A percentile compares a stretch with the other conserved stretches of the same genome.
Evolutionary conservation across 768 basidiomycete species (phyloP).

Genomic region (Mycena venus): DNA sequence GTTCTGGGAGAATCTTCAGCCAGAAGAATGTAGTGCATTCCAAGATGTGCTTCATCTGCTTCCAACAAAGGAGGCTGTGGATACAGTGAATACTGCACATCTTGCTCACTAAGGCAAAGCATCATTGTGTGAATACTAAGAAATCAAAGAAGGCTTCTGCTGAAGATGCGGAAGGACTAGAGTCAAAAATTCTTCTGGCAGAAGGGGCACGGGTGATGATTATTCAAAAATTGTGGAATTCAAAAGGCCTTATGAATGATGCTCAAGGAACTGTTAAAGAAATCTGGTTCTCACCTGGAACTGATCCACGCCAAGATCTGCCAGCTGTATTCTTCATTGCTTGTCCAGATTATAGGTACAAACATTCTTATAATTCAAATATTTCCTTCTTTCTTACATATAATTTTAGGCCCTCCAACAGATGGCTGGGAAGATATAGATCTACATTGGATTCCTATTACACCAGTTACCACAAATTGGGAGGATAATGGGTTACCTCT

Average conservation of each 20-base stretch:
- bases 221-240: constrained; percentile 41
- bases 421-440: background rate
- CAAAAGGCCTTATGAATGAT: constrained; percentile 27
- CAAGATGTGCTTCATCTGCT: background rate
- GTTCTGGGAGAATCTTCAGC: background rate
- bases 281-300: constrained; percentile 8
- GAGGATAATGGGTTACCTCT: background rate
- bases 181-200: constrained; percentile 33
- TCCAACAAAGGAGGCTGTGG: background rate
- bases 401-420: background rate
- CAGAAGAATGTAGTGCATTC: background rate
- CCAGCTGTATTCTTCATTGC: background rate
- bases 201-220: constrained; percentile 39
- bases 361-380: no score
- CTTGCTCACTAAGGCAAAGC: constrained; percentile 1
- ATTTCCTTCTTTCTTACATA: no score
- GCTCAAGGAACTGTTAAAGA: constrained; percentile 13
- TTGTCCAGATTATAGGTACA: no score
- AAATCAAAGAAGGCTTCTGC: constrained; percentile 33
- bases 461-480: background rate
- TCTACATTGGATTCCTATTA: constrained; percentile 14
- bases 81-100: background rate
- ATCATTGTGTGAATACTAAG: constrained; percentile 31
- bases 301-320: constrained; percentile 1
- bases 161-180: constrained; percentile 41